Evolutionary conservation across 495 filamentous ascomycete species (phyloP).

Genomic region (Penicillium salamii): DNA sequence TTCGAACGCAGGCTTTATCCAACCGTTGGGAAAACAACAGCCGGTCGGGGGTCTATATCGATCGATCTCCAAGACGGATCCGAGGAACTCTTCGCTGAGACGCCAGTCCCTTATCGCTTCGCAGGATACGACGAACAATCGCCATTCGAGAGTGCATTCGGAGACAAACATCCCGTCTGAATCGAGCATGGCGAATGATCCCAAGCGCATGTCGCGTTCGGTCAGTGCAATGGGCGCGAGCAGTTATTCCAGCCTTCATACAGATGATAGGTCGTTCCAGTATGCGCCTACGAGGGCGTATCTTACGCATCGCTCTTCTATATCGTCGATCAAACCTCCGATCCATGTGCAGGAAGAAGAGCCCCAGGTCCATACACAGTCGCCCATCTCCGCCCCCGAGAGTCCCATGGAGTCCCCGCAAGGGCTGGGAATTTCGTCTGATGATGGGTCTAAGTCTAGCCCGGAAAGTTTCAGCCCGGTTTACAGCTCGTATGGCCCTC

Average conservation of each 20-base stretch:
- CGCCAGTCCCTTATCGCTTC: slow-evolving; percentile 35
- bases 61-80: slow-evolving; percentile 43
- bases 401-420: slow-evolving; percentile 24
- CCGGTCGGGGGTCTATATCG: slow-evolving; percentile 41
- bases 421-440: slow-evolving; percentile 30
- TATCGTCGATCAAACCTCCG: slow-evolving; percentile 27
- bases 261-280: slow-evolving; percentile 40
- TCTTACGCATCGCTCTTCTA: slow-evolving; percentile 37
- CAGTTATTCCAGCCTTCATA: slow-evolving; percentile 31
- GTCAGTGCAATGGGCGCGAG: slow-evolving; percentile 44
- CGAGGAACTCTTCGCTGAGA: slow-evolving; percentile 33
- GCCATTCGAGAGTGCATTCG: slow-evolving; percentile 55
- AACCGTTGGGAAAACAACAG: slow-evolving; percentile 22
- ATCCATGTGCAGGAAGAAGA: slow-evolving; percentile 8
- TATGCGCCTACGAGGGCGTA: slow-evolving; percentile 40
- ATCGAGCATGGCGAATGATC: slow-evolving; percentile 25
- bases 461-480: slow-evolving; percentile 36
- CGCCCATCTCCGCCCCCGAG: slow-evolving; percentile 12
- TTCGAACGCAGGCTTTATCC: slow-evolving; percentile 18
- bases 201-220: slow-evolving; percentile 34
- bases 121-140: slow-evolving; percentile 40
- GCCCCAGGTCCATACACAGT: slow-evolving; percentile 4
- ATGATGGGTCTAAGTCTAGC: slow-evolving; percentile 23
- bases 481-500: slow-evolving; percentile 36
- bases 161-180: slow-evolving; percentile 53